Conservation (phyloP, 306 rosid genomes). For the Vigna nakashimae region DNA sequence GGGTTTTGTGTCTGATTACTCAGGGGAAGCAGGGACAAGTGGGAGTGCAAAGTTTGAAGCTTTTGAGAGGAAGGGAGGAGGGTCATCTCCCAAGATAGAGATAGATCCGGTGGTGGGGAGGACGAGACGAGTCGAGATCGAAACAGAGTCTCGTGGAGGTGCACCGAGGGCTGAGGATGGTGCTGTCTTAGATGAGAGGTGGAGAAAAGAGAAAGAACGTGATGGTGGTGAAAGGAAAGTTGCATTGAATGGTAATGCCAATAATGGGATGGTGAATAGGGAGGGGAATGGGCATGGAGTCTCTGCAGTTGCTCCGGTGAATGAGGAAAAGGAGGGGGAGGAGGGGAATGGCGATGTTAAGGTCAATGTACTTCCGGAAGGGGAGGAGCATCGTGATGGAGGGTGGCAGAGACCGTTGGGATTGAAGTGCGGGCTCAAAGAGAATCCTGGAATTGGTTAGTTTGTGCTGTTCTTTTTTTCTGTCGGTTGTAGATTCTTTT, state of each 20-base stretch:
- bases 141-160: conserved; percentile 55
- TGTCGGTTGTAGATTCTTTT: background rate
- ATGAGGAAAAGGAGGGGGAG: conserved; percentile 61
- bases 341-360: conserved; percentile 57
- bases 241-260: conserved; percentile 51
- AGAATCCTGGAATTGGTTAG: conserved; percentile 86
- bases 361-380: conserved; percentile 50
- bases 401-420: conserved; percentile 62
- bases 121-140: conserved; percentile 71
- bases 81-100: conserved; percentile 81
- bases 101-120: conserved; percentile 79
- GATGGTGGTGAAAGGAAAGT: conserved; percentile 54
- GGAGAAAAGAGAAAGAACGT: conserved; percentile 52
- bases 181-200: conserved; percentile 49
- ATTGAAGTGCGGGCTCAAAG: conserved; percentile 76
- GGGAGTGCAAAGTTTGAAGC: conserved; percentile 62
- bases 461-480: conserved; percentile 27
- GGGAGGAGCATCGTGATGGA: conserved; percentile 58
- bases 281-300: conserved; percentile 51
- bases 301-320: conserved; percentile 54
- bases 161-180: conserved; percentile 46
- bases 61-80: conserved; percentile 59
- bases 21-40: conserved; percentile 70
- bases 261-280: too few relatives aligned
- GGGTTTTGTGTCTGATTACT: conserved; percentile 88